Percentiles rank a stretch among this genome's conserved stretches.
Conservation (phyloP, 2,329 filamentous ascomycete genomes). For the Ceratocystis diversiconidia region DNA sequence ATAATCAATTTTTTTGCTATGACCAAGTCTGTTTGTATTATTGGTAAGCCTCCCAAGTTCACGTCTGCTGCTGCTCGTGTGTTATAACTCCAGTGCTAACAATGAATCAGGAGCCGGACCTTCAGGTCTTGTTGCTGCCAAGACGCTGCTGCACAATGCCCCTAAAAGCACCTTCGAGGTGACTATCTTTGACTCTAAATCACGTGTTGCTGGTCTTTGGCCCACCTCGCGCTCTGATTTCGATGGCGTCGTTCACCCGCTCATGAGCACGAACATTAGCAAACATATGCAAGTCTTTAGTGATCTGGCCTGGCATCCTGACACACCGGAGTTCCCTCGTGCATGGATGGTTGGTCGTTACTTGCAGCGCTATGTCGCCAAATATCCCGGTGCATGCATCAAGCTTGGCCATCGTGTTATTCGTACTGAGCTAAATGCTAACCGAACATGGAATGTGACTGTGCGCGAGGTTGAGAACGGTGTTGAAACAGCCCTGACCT, state of each 20-base stretch:
- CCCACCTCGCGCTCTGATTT: slow-evolving; percentile 37
- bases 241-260: slow-evolving; percentile 44
- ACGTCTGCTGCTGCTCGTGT: neutral
- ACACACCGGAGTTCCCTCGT: slow-evolving; percentile 51
- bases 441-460: slow-evolving; percentile 30
- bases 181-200: slow-evolving; percentile 53
- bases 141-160: slow-evolving; percentile 52
- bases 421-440: slow-evolving; percentile 25
- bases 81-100: slow-evolving; percentile 2
- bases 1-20: slow-evolving; percentile 20
- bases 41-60: slow-evolving; percentile 24
- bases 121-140: slow-evolving; percentile 55
- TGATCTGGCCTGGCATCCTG: slow-evolving; percentile 55
- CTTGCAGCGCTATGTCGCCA: slow-evolving; percentile 47
- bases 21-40: slow-evolving; percentile 30
- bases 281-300: slow-evolving; percentile 59
- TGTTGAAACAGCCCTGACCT: slow-evolving; percentile 33
- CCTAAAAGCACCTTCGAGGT: slow-evolving; percentile 46
- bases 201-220: slow-evolving; percentile 66
- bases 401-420: slow-evolving; percentile 37
- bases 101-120: slow-evolving; percentile 46
- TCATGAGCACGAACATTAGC: slow-evolving; percentile 62
- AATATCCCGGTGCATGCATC: slow-evolving; percentile 36
- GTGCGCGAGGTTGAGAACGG: slow-evolving; percentile 24
- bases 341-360: slow-evolving; percentile 68